Percentiles rank a stretch among this genome's conserved stretches.
These are phyloP conservation scores for Salix dunnii DNA, from an alignment of 345 rosid genomes.

Conservation along the genomic window DNA sequence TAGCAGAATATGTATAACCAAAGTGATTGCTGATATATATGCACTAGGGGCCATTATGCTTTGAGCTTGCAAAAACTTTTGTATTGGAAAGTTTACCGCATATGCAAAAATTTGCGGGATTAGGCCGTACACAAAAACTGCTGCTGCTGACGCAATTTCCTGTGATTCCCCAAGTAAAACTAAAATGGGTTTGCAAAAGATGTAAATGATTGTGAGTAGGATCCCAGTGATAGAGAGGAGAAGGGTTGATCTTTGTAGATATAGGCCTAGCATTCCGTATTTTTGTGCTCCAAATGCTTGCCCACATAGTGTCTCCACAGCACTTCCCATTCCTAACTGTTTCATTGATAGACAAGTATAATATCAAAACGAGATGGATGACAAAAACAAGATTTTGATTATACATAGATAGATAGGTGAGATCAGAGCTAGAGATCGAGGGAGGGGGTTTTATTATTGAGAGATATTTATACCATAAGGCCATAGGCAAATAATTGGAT, in stretches of 20 bases:
- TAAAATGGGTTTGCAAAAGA: conserved; percentile 20
- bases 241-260: conserved; percentile 23
- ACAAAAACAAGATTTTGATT: too few relatives aligned
- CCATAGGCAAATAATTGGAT: conserved; percentile 28
- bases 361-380: too few relatives aligned
- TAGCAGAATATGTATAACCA: conserved; percentile 12
- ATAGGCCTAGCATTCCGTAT: conserved; percentile 21
- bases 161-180: conserved; percentile 18
- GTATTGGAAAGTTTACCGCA: conserved; percentile 23
- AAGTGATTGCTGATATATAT: conserved; percentile 5
- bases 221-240: conserved; percentile 16
- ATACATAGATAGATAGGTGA: too few relatives aligned
- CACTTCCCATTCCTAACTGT: conserved; percentile 32
- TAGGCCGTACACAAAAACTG: conserved; percentile 23
- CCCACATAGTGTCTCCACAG: conserved; percentile 30
- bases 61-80: conserved; percentile 27
- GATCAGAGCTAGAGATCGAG: too few relatives aligned
- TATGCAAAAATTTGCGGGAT: conserved; percentile 26
- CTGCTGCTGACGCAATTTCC: conserved; percentile 10
- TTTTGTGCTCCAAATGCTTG: conserved; percentile 28
- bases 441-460: too few relatives aligned
- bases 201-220: conserved; percentile 14
- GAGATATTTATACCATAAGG: conserved; percentile 18
- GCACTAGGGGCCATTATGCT: conserved; percentile 30
- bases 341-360: background rate